Conservation (phyloP, 2,329 filamentous ascomycete species). For the Bipolaris sorokiniana region DNA sequence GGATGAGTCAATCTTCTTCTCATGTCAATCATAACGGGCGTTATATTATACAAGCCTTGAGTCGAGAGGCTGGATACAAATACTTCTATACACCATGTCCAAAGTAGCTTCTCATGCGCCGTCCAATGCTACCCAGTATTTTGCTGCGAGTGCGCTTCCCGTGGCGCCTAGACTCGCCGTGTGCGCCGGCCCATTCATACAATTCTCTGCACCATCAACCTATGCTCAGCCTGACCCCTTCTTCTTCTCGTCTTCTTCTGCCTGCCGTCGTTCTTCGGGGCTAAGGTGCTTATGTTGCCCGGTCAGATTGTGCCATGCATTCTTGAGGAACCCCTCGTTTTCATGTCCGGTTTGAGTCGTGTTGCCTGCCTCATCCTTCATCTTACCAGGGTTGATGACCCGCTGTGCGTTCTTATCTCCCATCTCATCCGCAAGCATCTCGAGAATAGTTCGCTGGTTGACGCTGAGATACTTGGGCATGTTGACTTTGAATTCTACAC, state of each 20-base stretch:
- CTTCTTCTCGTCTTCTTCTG: constrained; percentile 37
- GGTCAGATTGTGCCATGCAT: constrained; percentile 90
- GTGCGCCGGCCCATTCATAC: constrained; percentile 19
- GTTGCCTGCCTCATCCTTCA: constrained; percentile 39
- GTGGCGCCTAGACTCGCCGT: constrained; percentile 16
- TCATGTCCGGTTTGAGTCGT: constrained; percentile 59
- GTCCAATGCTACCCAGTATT: constrained; percentile 39
- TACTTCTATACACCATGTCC: constrained; percentile 29
- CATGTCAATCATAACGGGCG: constrained; percentile 7
- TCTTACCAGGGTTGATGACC: constrained; percentile 79
- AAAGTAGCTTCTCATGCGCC: constrained; percentile 25
- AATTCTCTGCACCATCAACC: constrained; percentile 1
- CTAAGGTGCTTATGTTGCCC: constrained; percentile 62
- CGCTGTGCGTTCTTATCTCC: constrained; percentile 88
- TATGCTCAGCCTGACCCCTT: constrained; percentile 46
- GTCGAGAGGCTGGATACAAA: constrained; percentile 41
- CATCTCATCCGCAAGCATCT: constrained; percentile 97
- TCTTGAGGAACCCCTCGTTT: constrained; percentile 90
- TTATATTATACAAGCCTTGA: constrained; percentile 41
- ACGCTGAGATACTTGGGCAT: constrained; percentile 94
- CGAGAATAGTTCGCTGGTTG: constrained; percentile 90
- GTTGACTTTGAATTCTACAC: constrained; percentile 89
- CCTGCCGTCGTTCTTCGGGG: constrained; percentile 43
- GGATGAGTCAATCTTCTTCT: not conserved
- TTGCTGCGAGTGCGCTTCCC: constrained; percentile 17